These are phyloP conservation scores for Hypoxylon perforatum DNA, from an alignment of 495 filamentous ascomycete genomes.

Conservation along the genomic window DNA sequence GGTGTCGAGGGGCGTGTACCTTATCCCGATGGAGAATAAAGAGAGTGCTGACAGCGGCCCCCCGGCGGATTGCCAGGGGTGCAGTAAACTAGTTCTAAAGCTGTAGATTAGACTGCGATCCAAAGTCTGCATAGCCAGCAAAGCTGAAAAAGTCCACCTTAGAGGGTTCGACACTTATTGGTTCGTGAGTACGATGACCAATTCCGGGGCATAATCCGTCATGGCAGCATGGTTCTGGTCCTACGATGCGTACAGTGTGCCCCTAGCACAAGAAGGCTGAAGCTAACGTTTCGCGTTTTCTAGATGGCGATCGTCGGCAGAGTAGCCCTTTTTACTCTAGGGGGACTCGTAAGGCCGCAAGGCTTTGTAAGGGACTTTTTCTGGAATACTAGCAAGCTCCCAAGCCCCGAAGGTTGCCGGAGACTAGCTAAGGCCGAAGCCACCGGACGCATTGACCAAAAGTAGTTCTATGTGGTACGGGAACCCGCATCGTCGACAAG, in stretches of 20 bases:
- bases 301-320: constrained; percentile 38
- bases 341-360: too few relatives aligned
- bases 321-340: constrained; percentile 8
- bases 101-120: constrained; percentile 9
- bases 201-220: constrained; percentile 15
- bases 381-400: constrained; percentile 14
- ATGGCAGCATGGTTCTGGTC: constrained; percentile 9
- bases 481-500: not conserved
- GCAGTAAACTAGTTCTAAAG: constrained; percentile 1
- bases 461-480: constrained; percentile 7
- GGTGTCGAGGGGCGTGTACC: constrained; percentile 11
- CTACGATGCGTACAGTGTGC: not conserved
- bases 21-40: constrained; percentile 34
- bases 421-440: constrained; percentile 22
- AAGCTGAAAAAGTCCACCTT: constrained; percentile 23
- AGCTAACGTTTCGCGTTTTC: constrained; percentile 18
- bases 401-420: constrained; percentile 23
- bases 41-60: constrained; percentile 39
- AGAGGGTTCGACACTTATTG: constrained; percentile 16
- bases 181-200: constrained; percentile 22
- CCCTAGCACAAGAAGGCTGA: constrained; percentile 17
- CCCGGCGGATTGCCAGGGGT: constrained; percentile 13
- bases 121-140: constrained; percentile 16
- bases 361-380: constrained; percentile 3
- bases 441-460: constrained; percentile 24